These are phyloP conservation scores for Tremella fuciformis DNA, from an alignment of 768 basidiomycete genomes.

Conservation along the genomic window DNA sequence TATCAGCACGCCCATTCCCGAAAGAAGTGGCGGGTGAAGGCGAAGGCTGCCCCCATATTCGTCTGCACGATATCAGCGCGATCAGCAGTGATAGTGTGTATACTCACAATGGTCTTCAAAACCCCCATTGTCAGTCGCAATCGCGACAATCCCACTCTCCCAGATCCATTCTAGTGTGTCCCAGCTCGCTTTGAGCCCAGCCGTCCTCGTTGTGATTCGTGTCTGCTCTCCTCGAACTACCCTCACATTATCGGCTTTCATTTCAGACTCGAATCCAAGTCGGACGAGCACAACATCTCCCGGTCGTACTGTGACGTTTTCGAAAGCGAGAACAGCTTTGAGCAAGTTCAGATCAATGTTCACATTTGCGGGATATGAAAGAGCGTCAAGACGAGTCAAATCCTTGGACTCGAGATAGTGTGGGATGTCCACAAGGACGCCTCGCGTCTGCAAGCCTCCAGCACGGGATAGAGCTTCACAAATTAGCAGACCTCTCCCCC, in stretches of 20 bases:
- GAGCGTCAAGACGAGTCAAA: conserved; percentile 2
- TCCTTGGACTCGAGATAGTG: conserved; percentile 3
- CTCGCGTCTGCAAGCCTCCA: conserved; percentile 15
- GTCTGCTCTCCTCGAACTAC: not conserved
- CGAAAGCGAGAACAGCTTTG: conserved; percentile 1
- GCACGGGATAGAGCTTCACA: conserved; percentile 14
- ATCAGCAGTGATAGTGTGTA: not conserved
- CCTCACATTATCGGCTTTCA: not conserved
- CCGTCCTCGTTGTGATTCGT: not conserved
- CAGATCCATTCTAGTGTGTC: conserved; percentile 14
- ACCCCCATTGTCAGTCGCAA: conserved; percentile 14
- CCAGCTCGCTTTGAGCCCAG: conserved; percentile 11
- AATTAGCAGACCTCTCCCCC: not conserved
- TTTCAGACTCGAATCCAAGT: conserved; percentile 13
- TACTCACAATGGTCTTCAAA: conserved; percentile 18
- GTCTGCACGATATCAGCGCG: not conserved
- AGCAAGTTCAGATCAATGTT: conserved; percentile 4
- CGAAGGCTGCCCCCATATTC: not conserved
- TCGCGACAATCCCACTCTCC: conserved; percentile 16
- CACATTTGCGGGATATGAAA: conserved; percentile 8
- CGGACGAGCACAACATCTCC: conserved; percentile 17
- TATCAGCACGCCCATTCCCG: conserved; percentile 19
- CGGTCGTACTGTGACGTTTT: conserved; percentile 8
- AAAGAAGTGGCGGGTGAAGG: conserved; percentile 13
- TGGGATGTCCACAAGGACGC: conserved; percentile 13